Evolutionary conservation across 495 filamentous ascomycete species (phyloP), one percentile per base, ranked within the genome.

Genomic region (Penicillium malachiteum): DNA sequence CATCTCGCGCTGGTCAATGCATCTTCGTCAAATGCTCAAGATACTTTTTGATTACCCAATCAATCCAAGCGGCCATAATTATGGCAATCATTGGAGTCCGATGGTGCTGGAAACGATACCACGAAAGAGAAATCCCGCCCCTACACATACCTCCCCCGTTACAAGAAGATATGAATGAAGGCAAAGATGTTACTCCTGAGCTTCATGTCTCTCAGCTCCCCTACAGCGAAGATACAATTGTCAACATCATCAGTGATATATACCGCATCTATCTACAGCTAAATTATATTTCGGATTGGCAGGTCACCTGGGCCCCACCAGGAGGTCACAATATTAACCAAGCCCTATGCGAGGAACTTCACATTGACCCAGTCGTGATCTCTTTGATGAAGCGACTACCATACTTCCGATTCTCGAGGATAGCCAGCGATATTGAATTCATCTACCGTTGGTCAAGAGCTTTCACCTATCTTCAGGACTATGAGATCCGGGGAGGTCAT

Each of bases 341-440:
- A 10, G 11, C 12, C 6, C 45, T 48, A 17, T 48, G 30, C 16
- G 45, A 48, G 14, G 6, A 48, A 3, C 45, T 48, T 48, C 30
- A 48, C 13, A 9, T 48, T 6, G 45, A 48, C 14, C 45, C 45
- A 5, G 30, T 35, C 1, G 45, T 48, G 30, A 35, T 48, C 32
- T 48, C 45, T n/a, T 16, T 48, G 14, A 48, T 48, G 45, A 48
- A 48, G 30, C 45, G 45, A 48, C 42, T 31, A 45, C 18, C 42
- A 30, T 45, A 45, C 18, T 45, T 45, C 5, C 42, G 18, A 31
- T 45, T 45, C 42, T 31, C 42, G 3, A 14, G 42, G 42, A 45
- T 13, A 45, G 12, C 42, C n/a, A 30, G 42, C 18, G 18, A 45
- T 45, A 13, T 45, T 12, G 42, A 45, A 6, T 45, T 45, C n/a